A percentile compares a stretch with the other conserved stretches of the same genome.
phyloP scores from a whole-genome alignment of 192 early-diverging fungal genomes.

The Pilaira anomala region DNA sequence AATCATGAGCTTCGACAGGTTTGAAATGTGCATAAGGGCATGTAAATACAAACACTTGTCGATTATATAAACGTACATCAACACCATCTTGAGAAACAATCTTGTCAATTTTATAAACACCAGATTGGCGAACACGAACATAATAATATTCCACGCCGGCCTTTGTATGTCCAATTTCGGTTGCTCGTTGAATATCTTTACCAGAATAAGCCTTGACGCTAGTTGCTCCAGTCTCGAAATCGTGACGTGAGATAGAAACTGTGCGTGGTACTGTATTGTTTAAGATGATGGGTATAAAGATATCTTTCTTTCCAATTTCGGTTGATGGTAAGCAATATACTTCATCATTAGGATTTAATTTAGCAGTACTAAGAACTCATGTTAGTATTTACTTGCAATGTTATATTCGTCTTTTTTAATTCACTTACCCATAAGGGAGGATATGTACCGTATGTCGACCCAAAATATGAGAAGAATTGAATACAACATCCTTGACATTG shows the following conservation, averaged over 20 bases:
- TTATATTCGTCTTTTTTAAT: no score
- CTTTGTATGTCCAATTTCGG: constrained; percentile 33
- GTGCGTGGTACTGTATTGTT: constrained; percentile 40
- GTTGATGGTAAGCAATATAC: constrained; percentile 43
- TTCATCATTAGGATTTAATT: constrained; percentile 43
- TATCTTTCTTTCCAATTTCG: constrained; percentile 24
- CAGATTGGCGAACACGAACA: constrained; percentile 34
- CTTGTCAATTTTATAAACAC: constrained; percentile 37
- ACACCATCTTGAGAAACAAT: constrained; percentile 31
- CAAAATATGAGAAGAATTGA: constrained; percentile 40
- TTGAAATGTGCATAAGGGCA: constrained; percentile 40
- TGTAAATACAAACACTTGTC: constrained; percentile 35
- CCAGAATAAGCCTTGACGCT: constrained; percentile 16
- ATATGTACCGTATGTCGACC: constrained; percentile 46
- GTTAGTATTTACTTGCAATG: no score
- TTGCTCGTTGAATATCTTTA: constrained; percentile 30
- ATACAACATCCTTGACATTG: constrained; percentile 34
- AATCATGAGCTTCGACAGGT: constrained; percentile 11
- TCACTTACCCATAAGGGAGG: constrained; percentile 39
- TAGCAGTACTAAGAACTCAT: constrained; percentile 41
- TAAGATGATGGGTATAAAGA: constrained; percentile 37
- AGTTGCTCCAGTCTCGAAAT: constrained; percentile 30
- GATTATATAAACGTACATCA: constrained; percentile 35
- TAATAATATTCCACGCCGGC: constrained; percentile 33
- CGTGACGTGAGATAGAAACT: constrained; percentile 26